Percentiles rank a stretch among this genome's conserved stretches.
phyloP scores from a whole-genome alignment of 2,329 filamentous ascomycete species.

The Chaetomium strumarium region DNA sequence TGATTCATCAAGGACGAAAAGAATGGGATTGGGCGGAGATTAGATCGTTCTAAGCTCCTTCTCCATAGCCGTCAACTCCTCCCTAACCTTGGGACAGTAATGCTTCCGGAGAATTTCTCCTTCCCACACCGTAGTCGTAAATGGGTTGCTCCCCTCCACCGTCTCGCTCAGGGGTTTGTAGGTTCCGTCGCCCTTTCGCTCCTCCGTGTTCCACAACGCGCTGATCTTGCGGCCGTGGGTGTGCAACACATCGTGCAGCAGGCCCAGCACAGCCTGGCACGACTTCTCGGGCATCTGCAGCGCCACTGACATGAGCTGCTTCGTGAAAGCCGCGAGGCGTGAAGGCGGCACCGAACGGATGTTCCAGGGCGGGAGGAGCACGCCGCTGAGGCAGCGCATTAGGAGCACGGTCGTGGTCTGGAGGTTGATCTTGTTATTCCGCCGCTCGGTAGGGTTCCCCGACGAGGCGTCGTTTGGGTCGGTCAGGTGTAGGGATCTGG shows the following conservation, averaged over 20 bases:
- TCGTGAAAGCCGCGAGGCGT: slow-evolving; percentile 85
- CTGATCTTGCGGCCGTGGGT: slow-evolving; percentile 76
- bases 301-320: slow-evolving; percentile 76
- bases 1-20: not conserved
- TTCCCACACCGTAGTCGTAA: slow-evolving; percentile 88
- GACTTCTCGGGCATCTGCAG: slow-evolving; percentile 91
- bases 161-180: slow-evolving; percentile 69
- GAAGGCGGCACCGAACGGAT: slow-evolving; percentile 71
- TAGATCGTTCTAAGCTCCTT: slow-evolving; percentile 46
- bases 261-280: slow-evolving; percentile 67
- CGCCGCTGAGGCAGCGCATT: slow-evolving; percentile 74
- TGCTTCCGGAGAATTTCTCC: slow-evolving; percentile 80
- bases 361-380: slow-evolving; percentile 70
- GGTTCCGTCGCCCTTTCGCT: slow-evolving; percentile 82
- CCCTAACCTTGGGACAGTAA: slow-evolving; percentile 79
- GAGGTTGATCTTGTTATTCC: slow-evolving; percentile 71
- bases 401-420: slow-evolving; percentile 92
- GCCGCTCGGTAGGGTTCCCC: slow-evolving; percentile 30
- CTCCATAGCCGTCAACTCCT: slow-evolving; percentile 64
- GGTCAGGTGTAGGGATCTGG: slow-evolving; percentile 64
- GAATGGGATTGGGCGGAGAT: slow-evolving; percentile 1
- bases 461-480: slow-evolving; percentile 50
- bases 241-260: slow-evolving; percentile 73
- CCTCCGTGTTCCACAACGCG: slow-evolving; percentile 90
- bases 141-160: slow-evolving; percentile 83